phyloP scores from a whole-genome alignment of 2,329 filamentous ascomycete genomes.

The Ascochyta clinopodiicola region DNA sequence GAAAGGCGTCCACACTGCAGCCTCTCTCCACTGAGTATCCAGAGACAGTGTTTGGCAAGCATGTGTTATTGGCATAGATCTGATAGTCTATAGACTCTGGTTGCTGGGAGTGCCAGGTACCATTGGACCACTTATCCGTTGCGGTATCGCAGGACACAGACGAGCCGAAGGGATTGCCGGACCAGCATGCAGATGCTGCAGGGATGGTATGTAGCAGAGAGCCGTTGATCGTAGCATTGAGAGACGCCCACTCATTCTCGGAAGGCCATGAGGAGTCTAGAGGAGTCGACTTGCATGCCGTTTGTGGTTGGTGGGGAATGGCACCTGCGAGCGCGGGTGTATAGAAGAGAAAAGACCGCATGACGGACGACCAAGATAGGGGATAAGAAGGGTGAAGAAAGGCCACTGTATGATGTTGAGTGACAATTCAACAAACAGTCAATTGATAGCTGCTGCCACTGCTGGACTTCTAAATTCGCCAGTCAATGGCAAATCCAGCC shows the following conservation, averaged over 20 bases:
- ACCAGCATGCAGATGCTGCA: constrained; percentile 20
- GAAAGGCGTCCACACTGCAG: constrained; percentile 40
- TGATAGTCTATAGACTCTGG: constrained; percentile 43
- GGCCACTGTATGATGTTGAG: no score
- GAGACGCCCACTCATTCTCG: constrained; percentile 26
- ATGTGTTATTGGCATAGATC: constrained; percentile 45
- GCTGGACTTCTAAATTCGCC: no score
- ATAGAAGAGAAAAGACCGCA: background rate
- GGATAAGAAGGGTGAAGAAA: no score
- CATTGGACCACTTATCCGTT: constrained; percentile 36
- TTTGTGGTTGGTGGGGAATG: background rate
- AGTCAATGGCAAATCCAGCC: no score
- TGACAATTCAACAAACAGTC: no score
- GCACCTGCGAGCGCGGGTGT: background rate
- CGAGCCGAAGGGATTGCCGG: constrained; percentile 36
- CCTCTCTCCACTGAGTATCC: constrained; percentile 34
- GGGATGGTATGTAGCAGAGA: constrained; percentile 42
- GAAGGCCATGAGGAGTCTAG: constrained; percentile 3
- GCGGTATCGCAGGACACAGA: constrained; percentile 31
- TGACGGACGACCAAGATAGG: no score
- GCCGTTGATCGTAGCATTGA: constrained; percentile 42
- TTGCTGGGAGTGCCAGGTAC: constrained; percentile 36
- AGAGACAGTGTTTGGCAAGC: constrained; percentile 32
- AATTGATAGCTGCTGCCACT: no score
- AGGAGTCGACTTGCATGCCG: constrained; percentile 3